phyloP scores from a whole-genome alignment of 2,329 filamentous ascomycete species.

The Aspergillus sp. region DNA sequence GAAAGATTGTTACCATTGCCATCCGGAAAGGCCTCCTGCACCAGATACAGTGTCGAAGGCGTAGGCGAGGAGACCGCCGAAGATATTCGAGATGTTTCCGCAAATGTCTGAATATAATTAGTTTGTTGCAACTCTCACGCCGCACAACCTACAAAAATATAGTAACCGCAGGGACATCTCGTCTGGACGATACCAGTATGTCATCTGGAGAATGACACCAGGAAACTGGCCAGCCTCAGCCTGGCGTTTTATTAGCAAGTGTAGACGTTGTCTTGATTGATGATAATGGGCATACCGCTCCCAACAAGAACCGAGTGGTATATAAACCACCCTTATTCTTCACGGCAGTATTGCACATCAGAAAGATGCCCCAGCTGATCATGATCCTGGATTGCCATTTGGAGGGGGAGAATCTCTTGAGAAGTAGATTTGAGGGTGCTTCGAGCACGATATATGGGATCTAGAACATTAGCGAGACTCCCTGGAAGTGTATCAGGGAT shows the following conservation, averaged over 20 bases:
- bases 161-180: slow-evolving; percentile 45
- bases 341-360: slow-evolving; percentile 41
- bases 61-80: slow-evolving; percentile 47
- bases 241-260: slow-evolving; percentile 1
- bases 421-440: slow-evolving; percentile 29
- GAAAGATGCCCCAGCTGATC: slow-evolving; percentile 26
- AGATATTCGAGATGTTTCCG: slow-evolving; percentile 43
- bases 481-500: background rate
- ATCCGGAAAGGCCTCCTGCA: slow-evolving; percentile 30
- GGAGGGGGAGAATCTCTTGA: slow-evolving; percentile 30
- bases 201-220: slow-evolving; percentile 43
- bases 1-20: slow-evolving; percentile 23
- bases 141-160: slow-evolving; percentile 44
- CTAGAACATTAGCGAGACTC: background rate
- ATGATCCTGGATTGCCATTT: slow-evolving; percentile 33
- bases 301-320: slow-evolving; percentile 43
- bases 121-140: slow-evolving; percentile 5
- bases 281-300: slow-evolving; percentile 26
- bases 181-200: slow-evolving; percentile 50
- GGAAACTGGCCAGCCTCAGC: slow-evolving; percentile 46
- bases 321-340: slow-evolving; percentile 41
- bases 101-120: slow-evolving; percentile 33
- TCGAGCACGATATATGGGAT: slow-evolving; percentile 26
- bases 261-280: background rate
- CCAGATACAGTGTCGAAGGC: slow-evolving; percentile 44